Evolutionary conservation across 2,329 filamentous ascomycete genomes (phyloP).

Genomic region (Aspergillus sp.): DNA sequence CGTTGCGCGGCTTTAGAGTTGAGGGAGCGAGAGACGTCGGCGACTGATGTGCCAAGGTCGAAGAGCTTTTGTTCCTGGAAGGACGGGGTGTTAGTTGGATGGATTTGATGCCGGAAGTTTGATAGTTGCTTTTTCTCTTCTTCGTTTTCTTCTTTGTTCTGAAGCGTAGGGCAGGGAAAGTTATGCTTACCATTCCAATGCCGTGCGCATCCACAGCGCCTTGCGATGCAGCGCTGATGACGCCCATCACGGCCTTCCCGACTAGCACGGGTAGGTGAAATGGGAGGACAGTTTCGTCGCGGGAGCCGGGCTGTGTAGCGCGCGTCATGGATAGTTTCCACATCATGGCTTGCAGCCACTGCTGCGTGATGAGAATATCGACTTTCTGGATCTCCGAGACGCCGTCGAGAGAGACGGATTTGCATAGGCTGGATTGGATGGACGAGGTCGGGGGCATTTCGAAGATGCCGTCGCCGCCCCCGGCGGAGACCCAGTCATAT

Average conservation of each 20-base stretch:
- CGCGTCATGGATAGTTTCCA: conserved; percentile 71
- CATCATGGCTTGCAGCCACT: conserved; percentile 70
- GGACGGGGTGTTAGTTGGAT: background rate
- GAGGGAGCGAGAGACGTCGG: conserved; percentile 35
- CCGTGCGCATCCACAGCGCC: conserved; percentile 74
- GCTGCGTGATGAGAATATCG: conserved; percentile 67
- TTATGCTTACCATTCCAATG: conserved; percentile 65
- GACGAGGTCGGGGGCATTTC: conserved; percentile 35
- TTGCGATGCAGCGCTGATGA: conserved; percentile 72
- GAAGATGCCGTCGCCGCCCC: conserved; percentile 30
- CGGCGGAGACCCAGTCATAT: conserved; percentile 40
- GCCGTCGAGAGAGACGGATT: conserved; percentile 56
- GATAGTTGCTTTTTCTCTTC: background rate
- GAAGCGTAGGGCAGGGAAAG: conserved; percentile 9
- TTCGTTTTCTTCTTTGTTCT: background rate
- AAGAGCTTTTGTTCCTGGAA: conserved; percentile 39
- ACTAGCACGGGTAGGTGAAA: conserved; percentile 66
- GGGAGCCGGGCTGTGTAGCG: conserved; percentile 58
- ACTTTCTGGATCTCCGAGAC: conserved; percentile 67
- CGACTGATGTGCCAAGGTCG: conserved; percentile 34
- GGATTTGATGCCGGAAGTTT: background rate
- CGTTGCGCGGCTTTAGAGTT: conserved; percentile 26
- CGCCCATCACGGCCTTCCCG: conserved; percentile 61
- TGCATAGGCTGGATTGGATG: conserved; percentile 53
- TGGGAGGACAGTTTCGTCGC: conserved; percentile 57